These are phyloP conservation scores for Pancytospora philotis DNA, from an alignment of 371 early-diverging fungal species.

Conservation along the genomic window DNA sequence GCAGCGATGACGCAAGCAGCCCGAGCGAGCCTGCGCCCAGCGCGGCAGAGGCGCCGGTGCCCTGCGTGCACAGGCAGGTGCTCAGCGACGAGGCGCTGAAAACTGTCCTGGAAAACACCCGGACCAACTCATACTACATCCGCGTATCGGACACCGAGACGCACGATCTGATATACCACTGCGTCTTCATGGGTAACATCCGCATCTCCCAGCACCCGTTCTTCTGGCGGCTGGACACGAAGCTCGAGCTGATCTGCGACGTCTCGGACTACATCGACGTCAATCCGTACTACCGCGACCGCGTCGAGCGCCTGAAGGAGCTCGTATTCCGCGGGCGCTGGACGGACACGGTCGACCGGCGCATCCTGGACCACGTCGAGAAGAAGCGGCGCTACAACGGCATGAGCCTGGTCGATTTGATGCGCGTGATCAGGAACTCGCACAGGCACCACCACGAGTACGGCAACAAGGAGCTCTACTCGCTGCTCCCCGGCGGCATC, in stretches of 20 bases:
- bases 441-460: conserved; percentile 13
- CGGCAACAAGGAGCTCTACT: background rate
- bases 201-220: background rate
- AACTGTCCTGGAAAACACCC: background rate
- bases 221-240: background rate
- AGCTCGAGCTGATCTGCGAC: background rate
- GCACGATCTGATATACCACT: conserved; percentile 10
- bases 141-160: background rate
- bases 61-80: background rate
- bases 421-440: background rate
- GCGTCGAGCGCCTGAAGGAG: background rate
- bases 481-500: background rate
- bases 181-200: background rate
- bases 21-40: background rate
- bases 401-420: background rate
- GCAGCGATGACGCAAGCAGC: background rate
- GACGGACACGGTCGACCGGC: background rate
- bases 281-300: background rate
- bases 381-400: background rate
- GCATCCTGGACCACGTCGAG: background rate
- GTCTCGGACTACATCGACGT: conserved; percentile 4
- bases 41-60: too few species aligned
- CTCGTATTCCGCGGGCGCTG: background rate
- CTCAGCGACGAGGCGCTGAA: background rate
- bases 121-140: background rate